Evolutionary conservation across 495 filamentous ascomycete genomes (phyloP).

Genomic region (Hyaloscypha finlandica): DNA sequence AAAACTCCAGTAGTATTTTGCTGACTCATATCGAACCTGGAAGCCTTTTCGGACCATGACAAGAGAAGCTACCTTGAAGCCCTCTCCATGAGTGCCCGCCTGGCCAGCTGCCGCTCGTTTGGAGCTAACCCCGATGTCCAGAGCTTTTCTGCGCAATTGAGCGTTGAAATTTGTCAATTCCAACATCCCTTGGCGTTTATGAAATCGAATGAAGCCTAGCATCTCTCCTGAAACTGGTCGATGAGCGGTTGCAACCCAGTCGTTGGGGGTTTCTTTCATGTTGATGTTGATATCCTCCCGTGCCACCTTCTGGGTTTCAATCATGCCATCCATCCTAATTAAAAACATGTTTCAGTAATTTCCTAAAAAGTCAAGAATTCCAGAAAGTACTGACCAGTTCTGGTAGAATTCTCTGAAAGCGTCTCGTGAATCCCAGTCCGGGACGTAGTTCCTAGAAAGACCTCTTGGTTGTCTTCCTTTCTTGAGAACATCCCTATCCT

Average conservation of each 20-base stretch:
- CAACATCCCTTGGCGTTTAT: neutral
- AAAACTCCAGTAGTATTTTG: constrained; percentile 31
- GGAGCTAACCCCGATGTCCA: constrained; percentile 17
- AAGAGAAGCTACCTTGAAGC: constrained; percentile 36
- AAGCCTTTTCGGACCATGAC: constrained; percentile 30
- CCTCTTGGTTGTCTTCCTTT: constrained; percentile 3
- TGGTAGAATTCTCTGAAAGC: constrained; percentile 25
- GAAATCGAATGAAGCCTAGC: constrained; percentile 18
- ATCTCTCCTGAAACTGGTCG: neutral
- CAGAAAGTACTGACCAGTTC: constrained; percentile 18
- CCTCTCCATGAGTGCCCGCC: constrained; percentile 34
- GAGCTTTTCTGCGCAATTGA: neutral
- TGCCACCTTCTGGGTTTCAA: neutral
- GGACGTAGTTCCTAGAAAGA: constrained; percentile 6
- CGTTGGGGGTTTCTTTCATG: neutral
- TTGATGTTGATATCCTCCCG: neutral
- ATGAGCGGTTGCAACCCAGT: constrained; percentile 9
- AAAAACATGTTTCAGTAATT: neutral
- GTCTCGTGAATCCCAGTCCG: constrained; percentile 6
- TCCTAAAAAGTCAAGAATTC: neutral
- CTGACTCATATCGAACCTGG: constrained; percentile 27
- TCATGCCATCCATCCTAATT: constrained; percentile 21
- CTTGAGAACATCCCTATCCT: neutral
- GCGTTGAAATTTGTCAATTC: constrained; percentile 23
- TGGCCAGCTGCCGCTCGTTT: constrained; percentile 21